Conservation (phyloP, 2,329 filamentous ascomycete species). For the Pseudopithomyces chartarum region DNA sequence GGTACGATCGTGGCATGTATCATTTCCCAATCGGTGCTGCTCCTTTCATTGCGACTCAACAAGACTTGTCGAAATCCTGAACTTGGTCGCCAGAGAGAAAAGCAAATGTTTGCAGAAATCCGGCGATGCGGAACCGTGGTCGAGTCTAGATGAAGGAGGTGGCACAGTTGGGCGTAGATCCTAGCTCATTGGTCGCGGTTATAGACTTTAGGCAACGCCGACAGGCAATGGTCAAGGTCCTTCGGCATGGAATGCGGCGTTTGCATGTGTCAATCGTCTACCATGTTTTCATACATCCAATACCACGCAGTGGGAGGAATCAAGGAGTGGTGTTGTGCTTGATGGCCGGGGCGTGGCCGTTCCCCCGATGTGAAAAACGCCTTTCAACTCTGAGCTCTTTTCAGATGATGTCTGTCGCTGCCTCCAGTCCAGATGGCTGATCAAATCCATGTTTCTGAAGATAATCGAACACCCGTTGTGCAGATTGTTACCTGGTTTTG, state of each 20-base stretch:
- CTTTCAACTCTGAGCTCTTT: neutral
- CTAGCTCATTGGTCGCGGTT: neutral
- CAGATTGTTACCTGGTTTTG: constrained; percentile 30
- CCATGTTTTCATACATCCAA: neutral
- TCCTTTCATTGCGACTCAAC: no score
- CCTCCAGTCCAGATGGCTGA: neutral
- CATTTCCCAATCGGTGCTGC: no score
- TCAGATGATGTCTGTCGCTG: neutral
- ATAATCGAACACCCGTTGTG: constrained; percentile 28
- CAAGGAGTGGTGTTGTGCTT: no score
- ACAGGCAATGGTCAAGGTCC: neutral
- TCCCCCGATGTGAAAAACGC: neutral
- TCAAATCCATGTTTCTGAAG: constrained; percentile 21
- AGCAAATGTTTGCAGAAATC: no score
- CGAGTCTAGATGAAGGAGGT: neutral
- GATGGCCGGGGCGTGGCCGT: no score
- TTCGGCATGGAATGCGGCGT: neutral
- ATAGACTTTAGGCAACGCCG: neutral
- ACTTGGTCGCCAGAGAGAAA: no score
- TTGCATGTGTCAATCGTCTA: neutral
- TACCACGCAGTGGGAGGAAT: neutral
- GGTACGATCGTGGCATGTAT: no score
- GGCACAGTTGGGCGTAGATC: neutral
- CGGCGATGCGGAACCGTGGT: no score
- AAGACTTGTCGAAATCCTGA: no score